Base-by-base conservation (phyloP, 345 rosid genomes). In the Melaleuca alternifolia region DNA sequence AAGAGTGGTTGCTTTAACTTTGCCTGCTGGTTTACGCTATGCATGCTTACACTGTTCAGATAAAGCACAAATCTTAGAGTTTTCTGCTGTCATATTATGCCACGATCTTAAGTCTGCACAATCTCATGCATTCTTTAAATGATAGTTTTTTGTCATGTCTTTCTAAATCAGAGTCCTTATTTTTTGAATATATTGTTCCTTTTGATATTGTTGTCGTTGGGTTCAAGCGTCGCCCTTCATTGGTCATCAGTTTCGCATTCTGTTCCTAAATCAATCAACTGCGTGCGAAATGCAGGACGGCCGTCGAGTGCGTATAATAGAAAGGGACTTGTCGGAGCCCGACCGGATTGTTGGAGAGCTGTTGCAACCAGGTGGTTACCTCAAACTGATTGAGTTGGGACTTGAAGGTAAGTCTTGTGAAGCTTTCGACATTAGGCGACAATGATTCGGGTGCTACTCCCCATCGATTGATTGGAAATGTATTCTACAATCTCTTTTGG, bases 331-430 rank as follows among this genome's bases (percentile, higher is more conserved):
- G 77, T 30, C 37, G 6, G 79, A 84, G 77, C 86, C 86, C 41
- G 51, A 41, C 53, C 71, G 86, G 59, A 84, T 84, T 56, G 86
- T 84, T 12, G 89, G 91, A 13, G 91, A 89, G 54, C 51, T 85
- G 12, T 86, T 89, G 44, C 88, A 85, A 9, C 89, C 91, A 2
- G 88, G 89, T 51, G 91, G 91, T 26, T 87, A 84, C 77, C 85
- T 89, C 11, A 89, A 86, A 79, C 59, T 89, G 51, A 85, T 84
- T 48, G 91, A 89, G 85, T 84, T 89, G 50, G 91, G 88, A 14
- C 89, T 87, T 46, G 81, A 87, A 87, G 89, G 89, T 87, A 28
- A 54, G 84, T 83, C 59, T 51, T 28, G 26, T 1, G 14, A 51
- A 51, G 18, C 56, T 50, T 51, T 6, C 5, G 84, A 50, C 26